These are phyloP conservation scores for Diplodia sapinea DNA, from an alignment of 2,329 filamentous ascomycete species.

Conservation along the genomic window DNA sequence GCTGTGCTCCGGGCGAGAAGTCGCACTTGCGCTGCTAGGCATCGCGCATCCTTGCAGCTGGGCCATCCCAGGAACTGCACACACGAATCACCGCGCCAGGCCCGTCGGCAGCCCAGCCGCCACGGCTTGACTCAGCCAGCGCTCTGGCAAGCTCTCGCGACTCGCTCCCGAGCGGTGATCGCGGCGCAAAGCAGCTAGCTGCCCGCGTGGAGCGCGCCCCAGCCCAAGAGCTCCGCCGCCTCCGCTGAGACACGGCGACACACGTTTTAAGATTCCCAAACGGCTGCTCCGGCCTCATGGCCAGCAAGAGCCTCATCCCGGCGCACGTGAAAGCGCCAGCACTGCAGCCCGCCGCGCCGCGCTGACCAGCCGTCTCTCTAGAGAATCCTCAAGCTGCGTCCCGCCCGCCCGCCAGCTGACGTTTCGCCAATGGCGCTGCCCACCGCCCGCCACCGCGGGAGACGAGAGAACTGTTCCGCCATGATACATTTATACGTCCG, in stretches of 20 bases:
- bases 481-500: too few relatives aligned
- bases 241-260: constrained; percentile 8
- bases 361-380: constrained; percentile 14
- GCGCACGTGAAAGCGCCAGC: constrained; percentile 17
- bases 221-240: background rate
- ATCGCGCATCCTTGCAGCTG: too few relatives aligned
- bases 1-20: background rate
- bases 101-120: constrained; percentile 19
- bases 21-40: constrained; percentile 8
- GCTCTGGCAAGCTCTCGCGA: constrained; percentile 20
- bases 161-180: constrained; percentile 6
- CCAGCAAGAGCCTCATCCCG: constrained; percentile 15
- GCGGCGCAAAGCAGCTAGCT: constrained; percentile 14
- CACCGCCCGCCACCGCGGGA: background rate
- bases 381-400: background rate
- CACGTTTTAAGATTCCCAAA: background rate
- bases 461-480: too few relatives aligned
- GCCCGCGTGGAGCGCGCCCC: constrained; percentile 12
- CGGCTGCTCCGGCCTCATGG: background rate
- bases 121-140: constrained; percentile 21
- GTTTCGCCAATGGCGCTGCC: constrained; percentile 10
- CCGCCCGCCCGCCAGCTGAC: constrained; percentile 11
- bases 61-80: constrained; percentile 26
- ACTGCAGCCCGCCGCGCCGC: constrained; percentile 11
- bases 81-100: constrained; percentile 8